A percentile compares a stretch with the other conserved stretches of the same genome.
Conservation (phyloP, 2,329 filamentous ascomycete species). For the Byssoonygena ceratinophila region DNA sequence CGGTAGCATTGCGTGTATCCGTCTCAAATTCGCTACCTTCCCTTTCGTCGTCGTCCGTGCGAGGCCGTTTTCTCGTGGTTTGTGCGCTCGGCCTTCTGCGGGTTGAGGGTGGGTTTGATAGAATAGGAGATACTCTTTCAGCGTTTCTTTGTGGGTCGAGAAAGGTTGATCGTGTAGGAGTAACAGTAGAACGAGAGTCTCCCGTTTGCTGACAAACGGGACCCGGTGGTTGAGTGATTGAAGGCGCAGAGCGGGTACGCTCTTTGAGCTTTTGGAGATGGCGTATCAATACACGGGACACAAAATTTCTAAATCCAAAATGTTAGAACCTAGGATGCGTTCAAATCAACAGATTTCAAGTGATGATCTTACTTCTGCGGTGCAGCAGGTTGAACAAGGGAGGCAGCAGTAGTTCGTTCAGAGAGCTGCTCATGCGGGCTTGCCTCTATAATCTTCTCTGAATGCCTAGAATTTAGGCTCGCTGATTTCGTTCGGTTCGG, state of each 20-base stretch:
- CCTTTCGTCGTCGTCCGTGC: not conserved
- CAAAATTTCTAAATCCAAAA: not conserved
- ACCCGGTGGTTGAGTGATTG: not conserved
- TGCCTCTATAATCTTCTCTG: not conserved
- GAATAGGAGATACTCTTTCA: conserved; percentile 28
- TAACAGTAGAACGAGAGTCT: not conserved
- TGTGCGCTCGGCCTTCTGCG: not conserved
- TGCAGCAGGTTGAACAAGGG: not conserved
- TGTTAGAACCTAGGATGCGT: not conserved
- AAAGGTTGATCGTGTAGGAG: conserved; percentile 19
- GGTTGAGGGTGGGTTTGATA: not conserved
- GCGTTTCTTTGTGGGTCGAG: conserved; percentile 31
- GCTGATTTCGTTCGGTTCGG: not conserved
- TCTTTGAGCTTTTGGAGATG: conserved; percentile 1
- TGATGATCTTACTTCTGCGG: not conserved
- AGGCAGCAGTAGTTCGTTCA: not conserved
- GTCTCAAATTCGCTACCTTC: conserved; percentile 7
- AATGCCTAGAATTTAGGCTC: not conserved
- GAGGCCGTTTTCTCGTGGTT: conserved; percentile 4
- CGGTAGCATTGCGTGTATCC: not conserved
- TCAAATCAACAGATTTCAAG: not conserved
- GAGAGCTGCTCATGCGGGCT: not conserved
- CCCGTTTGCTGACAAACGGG: not conserved
- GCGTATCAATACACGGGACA: not conserved
- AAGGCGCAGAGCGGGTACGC: not conserved